phyloP scores from a whole-genome alignment of 805 yeast species.

The Suhomyces tanzawaensis region DNA sequence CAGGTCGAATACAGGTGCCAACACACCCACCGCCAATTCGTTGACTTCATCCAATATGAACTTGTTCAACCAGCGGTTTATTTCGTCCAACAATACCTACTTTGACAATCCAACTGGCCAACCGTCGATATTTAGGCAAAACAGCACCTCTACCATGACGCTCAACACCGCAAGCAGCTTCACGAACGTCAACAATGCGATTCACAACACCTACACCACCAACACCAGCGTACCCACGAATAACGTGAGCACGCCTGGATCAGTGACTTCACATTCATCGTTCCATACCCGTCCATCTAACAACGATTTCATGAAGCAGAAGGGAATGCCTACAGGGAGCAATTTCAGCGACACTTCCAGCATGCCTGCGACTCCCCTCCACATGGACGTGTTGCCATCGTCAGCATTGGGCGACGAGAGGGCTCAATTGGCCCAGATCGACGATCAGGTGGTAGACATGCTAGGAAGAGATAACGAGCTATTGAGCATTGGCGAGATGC shows the following conservation, averaged over 20 bases:
- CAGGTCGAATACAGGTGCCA: slow-evolving; percentile 6
- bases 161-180: neutral
- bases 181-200: neutral
- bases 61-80: slow-evolving; percentile 20
- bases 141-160: slow-evolving; percentile 6
- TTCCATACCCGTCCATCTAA: slow-evolving; percentile 4
- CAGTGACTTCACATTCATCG: slow-evolving; percentile 9
- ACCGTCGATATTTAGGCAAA: slow-evolving; percentile 9
- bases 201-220: neutral
- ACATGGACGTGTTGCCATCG: slow-evolving; percentile 11
- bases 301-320: no score
- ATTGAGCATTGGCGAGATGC: neutral
- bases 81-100: slow-evolving; percentile 12
- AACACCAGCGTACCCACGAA: neutral
- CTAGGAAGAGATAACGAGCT: slow-evolving; percentile 4
- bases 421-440: neutral
- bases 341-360: slow-evolving; percentile 7
- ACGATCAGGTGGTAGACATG: slow-evolving; percentile 5
- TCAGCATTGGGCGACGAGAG: slow-evolving; percentile 2
- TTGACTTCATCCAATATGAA: slow-evolving; percentile 25
- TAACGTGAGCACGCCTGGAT: slow-evolving; percentile 9
- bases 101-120: slow-evolving; percentile 16
- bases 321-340: neutral
- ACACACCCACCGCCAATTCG: slow-evolving; percentile 6
- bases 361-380: slow-evolving; percentile 14